Conservation (phyloP, 805 yeast species). For the Myxozyma vanderwaltii region DNA sequence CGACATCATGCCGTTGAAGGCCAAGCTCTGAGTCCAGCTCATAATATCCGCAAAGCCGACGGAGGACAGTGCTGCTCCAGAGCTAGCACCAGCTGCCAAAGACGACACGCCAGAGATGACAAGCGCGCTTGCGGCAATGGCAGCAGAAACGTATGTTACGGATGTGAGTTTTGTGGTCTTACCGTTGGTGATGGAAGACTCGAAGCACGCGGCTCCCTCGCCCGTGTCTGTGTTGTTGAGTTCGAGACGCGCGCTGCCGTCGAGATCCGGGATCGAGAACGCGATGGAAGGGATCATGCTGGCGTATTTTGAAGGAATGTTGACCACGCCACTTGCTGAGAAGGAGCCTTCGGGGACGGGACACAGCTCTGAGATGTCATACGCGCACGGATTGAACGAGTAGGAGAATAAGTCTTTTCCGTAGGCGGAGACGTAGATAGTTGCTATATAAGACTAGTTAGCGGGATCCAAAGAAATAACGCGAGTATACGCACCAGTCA, state of each 20-base stretch:
- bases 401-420: constrained; percentile 38
- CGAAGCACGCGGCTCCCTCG: constrained; percentile 37
- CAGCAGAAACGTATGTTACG: constrained; percentile 39
- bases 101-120: constrained; percentile 30
- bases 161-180: constrained; percentile 37
- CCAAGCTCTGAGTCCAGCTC: constrained; percentile 40
- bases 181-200: constrained; percentile 41
- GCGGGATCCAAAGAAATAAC: neutral
- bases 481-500: constrained; percentile 18
- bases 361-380: constrained; percentile 39
- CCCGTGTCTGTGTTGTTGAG: constrained; percentile 32
- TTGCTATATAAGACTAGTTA: constrained; percentile 7
- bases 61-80: constrained; percentile 24
- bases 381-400: constrained; percentile 40
- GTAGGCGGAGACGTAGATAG: constrained; percentile 37
- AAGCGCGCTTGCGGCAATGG: constrained; percentile 40
- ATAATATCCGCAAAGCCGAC: constrained; percentile 40
- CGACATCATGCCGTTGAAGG: constrained; percentile 42
- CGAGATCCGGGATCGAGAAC: constrained; percentile 43
- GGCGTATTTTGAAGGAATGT: constrained; percentile 39
- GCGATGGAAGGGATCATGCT: constrained; percentile 39
- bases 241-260: constrained; percentile 38
- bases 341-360: constrained; percentile 39
- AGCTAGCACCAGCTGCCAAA: constrained; percentile 31
- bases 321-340: constrained; percentile 37